Conservation (phyloP, 495 filamentous ascomycete species). For the Glonium stellatum region DNA sequence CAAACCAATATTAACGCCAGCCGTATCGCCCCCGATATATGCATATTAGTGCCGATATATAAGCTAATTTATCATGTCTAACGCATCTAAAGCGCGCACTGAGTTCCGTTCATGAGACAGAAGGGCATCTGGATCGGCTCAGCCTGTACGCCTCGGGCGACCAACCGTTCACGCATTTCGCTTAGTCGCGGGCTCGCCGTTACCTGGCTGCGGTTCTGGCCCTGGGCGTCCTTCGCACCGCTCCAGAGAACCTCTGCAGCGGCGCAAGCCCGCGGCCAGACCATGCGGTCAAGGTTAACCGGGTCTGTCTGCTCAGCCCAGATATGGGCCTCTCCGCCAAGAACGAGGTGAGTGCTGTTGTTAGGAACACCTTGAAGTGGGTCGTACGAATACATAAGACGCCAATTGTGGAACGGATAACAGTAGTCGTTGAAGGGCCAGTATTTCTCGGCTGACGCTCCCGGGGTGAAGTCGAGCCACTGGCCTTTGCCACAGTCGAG, state of each 20-base stretch:
- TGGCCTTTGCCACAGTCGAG: conserved; percentile 75
- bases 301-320: conserved; percentile 75
- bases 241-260: conserved; percentile 74
- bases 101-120: conserved; percentile 41
- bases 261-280: conserved; percentile 66
- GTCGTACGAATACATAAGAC: conserved; percentile 69
- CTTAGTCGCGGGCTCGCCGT: conserved; percentile 57
- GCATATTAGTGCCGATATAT: too few relatives aligned
- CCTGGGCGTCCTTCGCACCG: conserved; percentile 52
- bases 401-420: conserved; percentile 65
- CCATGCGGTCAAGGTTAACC: conserved; percentile 57
- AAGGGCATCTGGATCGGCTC: conserved; percentile 52
- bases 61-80: too few relatives aligned
- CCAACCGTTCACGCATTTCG: conserved; percentile 66
- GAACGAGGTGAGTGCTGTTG: conserved; percentile 52
- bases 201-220: conserved; percentile 58
- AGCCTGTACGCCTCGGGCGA: conserved; percentile 54
- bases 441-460: conserved; percentile 38
- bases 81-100: conserved; percentile 14
- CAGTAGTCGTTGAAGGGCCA: conserved; percentile 76
- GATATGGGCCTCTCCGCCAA: conserved; percentile 70
- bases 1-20: too few relatives aligned
- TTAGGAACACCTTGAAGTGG: conserved; percentile 54
- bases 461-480: conserved; percentile 59
- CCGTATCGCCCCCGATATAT: too few relatives aligned